phyloP scores from a whole-genome alignment of 176 grass and related monocot genomes.

The Cocos nucifera region DNA sequence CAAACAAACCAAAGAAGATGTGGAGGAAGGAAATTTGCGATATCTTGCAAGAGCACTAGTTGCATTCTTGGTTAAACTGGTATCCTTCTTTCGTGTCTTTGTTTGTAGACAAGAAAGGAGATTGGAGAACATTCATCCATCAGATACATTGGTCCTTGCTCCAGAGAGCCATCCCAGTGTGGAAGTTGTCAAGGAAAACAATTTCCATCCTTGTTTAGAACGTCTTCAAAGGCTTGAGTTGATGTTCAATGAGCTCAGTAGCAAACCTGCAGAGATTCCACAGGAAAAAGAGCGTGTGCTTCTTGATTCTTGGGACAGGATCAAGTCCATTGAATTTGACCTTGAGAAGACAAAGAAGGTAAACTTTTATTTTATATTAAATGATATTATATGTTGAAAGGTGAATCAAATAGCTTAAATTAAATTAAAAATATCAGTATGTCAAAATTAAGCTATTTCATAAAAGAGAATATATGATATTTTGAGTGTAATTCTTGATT shows the following conservation, averaged over 20 bases:
- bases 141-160: conserved; percentile 25
- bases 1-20: background rate
- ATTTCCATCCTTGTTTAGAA: conserved; percentile 45
- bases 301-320: conserved; percentile 87
- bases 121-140: conserved; percentile 8
- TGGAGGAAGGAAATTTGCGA: conserved; percentile 29
- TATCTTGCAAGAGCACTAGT: conserved; percentile 35
- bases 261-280: conserved; percentile 58
- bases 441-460: too few species aligned
- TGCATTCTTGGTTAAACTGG: conserved; percentile 32
- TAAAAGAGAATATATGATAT: too few species aligned
- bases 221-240: conserved; percentile 65
- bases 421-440: too few species aligned
- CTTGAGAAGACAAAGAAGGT: conserved; percentile 96
- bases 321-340: conserved; percentile 90
- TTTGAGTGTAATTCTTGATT: too few species aligned
- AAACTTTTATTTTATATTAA: conserved; percentile 9
- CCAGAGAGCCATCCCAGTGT: conserved; percentile 29
- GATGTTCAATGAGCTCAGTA: conserved; percentile 53
- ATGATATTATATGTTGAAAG: too few species aligned
- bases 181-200: conserved; percentile 34
- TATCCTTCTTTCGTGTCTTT: conserved; percentile 40
- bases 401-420: too few species aligned
- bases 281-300: conserved; percentile 64
- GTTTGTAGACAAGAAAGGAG: conserved; percentile 19